Percentiles rank a stretch among this genome's conserved stretches.
Conservation (phyloP, 1,284 basidiomycete species). For the Microbotryomycetes sp. region DNA sequence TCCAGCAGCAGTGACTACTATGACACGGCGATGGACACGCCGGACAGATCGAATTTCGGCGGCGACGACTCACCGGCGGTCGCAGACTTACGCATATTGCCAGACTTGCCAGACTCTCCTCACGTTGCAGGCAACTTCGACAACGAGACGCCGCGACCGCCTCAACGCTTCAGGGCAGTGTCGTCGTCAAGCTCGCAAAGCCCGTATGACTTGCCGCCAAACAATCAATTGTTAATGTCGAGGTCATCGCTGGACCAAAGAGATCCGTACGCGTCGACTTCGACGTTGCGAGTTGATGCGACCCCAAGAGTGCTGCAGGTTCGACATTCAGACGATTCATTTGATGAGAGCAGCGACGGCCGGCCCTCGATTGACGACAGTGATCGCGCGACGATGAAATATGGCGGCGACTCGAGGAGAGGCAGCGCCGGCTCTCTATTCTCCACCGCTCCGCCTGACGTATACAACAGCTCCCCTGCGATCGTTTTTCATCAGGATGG, state of each 20-base stretch:
- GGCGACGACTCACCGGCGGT: background rate
- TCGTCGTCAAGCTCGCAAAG: background rate
- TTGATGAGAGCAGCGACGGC: background rate
- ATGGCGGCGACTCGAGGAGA: background rate
- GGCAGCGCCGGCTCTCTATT: background rate
- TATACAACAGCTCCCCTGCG: background rate
- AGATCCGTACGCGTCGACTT: background rate
- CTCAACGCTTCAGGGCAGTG: background rate
- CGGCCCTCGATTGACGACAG: background rate
- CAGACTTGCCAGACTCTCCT: background rate
- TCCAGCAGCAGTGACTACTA: constrained; percentile 1
- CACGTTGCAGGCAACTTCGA: background rate
- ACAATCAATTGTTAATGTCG: background rate
- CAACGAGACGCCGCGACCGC: background rate
- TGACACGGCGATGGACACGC: constrained; percentile 5
- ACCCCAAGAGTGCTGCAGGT: constrained; percentile 10
- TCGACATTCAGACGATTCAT: constrained; percentile 20
- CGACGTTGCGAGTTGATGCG: background rate
- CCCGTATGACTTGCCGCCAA: background rate
- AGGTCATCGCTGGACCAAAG: background rate
- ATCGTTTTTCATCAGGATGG: background rate
- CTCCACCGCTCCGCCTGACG: background rate
- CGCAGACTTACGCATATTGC: background rate
- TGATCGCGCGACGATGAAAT: background rate
- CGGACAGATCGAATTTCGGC: background rate